Base-by-base conservation (phyloP, 1,139 yeast genomes). In the Pichiaceae sp. region DNA sequence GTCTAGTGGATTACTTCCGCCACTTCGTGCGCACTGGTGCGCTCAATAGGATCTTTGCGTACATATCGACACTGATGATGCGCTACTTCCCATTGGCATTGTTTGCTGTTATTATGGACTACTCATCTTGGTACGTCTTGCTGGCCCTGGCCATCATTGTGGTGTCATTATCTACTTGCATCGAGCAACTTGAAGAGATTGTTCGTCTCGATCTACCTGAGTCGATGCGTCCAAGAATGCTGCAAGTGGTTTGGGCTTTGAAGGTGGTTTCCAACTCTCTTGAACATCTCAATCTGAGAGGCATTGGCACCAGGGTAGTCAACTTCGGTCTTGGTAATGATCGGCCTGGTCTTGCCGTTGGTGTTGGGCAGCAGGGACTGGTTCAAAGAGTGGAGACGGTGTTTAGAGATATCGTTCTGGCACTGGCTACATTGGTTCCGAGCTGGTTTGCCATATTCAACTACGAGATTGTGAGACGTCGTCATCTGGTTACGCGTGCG, bases 341-440 rank as follows among this genome's bases (percentile, higher is more conserved):
- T 29, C 21, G 20, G 31, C 17, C 7, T 12, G 17, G 24, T n/a
- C 14, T 25, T 9, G 28, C 16, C 8, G 15, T 12, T 9, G 29
- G 34, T 17, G 6, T 17, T 4, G 33, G 25, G 12, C 7, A 20
- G 15, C 9, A 23, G 11, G 19, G 4, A 14, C 6, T 12, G 24
- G 8, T 34, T 11, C 4, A 29, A 12, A 4, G 4, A 3, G 7
- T 32, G 12, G 27, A 17, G 17, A 31, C 28, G 9, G 12, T 28
- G 3, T 7, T 34, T 3, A 37, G 37, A 17, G 40, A 37, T 29
- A 7, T 29, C 19, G 29, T 32, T 8, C 20, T 39, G n/a, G 29
- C 29, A 4, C 4, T 39, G 12, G 29, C 28, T 8, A 39, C 42
- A 1, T 4, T 37, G n/a, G 4, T 39, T 19, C 42, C 42, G 8